Evolutionary conservation across 1,139 yeast species (phyloP).

Genomic region (Taphrina pruni): DNA sequence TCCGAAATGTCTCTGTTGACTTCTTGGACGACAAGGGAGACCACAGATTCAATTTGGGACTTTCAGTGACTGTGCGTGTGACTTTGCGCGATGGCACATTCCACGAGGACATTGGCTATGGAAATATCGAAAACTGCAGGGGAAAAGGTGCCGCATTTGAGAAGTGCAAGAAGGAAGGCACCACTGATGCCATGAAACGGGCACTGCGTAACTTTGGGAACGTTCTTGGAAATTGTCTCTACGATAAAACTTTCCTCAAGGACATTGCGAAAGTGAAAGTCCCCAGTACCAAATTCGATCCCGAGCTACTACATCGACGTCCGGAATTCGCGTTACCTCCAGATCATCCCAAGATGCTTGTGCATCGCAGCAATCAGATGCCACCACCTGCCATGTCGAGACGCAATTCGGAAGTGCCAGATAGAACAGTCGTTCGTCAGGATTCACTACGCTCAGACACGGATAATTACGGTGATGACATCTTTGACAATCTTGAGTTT

Average conservation of each 20-base stretch:
- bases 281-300: conserved; percentile 27
- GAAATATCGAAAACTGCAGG: conserved; percentile 69
- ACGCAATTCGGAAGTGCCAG: neutral
- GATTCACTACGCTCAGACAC: conserved; percentile 19
- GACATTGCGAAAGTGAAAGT: conserved; percentile 58
- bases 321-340: conserved; percentile 31
- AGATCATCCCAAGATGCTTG: conserved; percentile 28
- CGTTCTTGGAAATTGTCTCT: conserved; percentile 75
- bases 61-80: conserved; percentile 70
- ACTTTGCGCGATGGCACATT: conserved; percentile 70
- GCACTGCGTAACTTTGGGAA: conserved; percentile 79
- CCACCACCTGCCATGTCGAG: conserved; percentile 25
- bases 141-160: conserved; percentile 72
- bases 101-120: conserved; percentile 81
- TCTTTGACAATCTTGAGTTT: conserved; percentile 28
- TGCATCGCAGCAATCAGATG: conserved; percentile 1
- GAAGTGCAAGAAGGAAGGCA: conserved; percentile 75
- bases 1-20: conserved; percentile 53
- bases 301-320: conserved; percentile 32
- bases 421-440: conserved; percentile 8
- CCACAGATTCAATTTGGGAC: conserved; percentile 57
- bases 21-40: conserved; percentile 49
- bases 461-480: conserved; percentile 24
- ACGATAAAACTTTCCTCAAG: conserved; percentile 63
- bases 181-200: conserved; percentile 77